phyloP scores from a whole-genome alignment of 257 asterid species.

The Cynanchum wilfordii region DNA sequence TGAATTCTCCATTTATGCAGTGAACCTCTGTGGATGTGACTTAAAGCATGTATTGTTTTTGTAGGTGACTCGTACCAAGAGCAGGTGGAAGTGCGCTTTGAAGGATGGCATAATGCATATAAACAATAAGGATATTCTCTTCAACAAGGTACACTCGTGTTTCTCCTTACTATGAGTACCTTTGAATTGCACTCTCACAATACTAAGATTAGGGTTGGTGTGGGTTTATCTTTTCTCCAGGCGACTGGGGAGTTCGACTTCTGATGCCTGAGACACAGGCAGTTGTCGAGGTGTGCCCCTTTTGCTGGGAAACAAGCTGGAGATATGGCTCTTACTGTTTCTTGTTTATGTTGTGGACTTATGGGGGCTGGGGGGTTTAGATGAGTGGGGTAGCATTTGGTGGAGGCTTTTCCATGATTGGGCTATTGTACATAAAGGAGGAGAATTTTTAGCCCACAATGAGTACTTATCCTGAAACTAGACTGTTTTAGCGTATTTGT shows the following conservation, averaged over 20 bases:
- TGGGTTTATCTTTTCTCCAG: conserved; percentile 28
- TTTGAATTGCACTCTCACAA: not conserved
- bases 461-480: conserved; percentile 1
- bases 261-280: conserved; percentile 35
- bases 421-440: conserved; percentile 38
- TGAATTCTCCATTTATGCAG: not conserved
- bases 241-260: conserved; percentile 86
- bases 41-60: conserved; percentile 11
- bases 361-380: conserved; percentile 16
- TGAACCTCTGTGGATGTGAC: not conserved
- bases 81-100: conserved; percentile 96
- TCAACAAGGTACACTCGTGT: conserved; percentile 38
- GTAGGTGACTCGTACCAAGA: conserved; percentile 93
- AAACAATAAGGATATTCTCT: conserved; percentile 82
- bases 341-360: conserved; percentile 17
- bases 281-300: not conserved
- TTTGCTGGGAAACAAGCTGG: conserved; percentile 12
- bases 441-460: conserved; percentile 16
- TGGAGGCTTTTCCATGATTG: conserved; percentile 27
- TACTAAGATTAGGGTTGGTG: not conserved
- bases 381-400: conserved; percentile 19
- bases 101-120: conserved; percentile 98
- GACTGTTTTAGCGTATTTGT: conserved; percentile 13
- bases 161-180: not conserved
- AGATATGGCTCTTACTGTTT: conserved; percentile 14